Base-by-base conservation (phyloP, 2,329 filamentous ascomycete genomes). In the Pseudogymnoascus sp. region DNA sequence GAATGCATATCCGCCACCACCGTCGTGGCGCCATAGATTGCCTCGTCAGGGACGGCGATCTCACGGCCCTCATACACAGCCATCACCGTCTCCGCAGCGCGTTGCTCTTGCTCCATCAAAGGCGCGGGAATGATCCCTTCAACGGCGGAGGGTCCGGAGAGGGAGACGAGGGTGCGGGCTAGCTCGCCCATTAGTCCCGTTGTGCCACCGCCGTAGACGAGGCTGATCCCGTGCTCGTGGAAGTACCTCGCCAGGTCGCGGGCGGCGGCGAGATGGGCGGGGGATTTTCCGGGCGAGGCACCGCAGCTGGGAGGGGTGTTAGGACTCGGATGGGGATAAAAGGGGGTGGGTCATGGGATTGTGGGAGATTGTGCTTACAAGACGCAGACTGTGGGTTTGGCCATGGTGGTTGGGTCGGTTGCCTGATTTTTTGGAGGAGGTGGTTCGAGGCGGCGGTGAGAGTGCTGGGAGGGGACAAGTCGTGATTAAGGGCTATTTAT, bases 121-220 rank as follows among this genome's bases (percentile, higher is more conserved):
- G 92, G 88, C 61, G 87, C 82, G 4, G 92, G 92, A 69, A 97
- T 96, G 72, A 97, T 88, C 71, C 92, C 92, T 76, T 96, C 91
- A 15, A 96, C 92, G 8, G 87, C 76, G 61, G 85, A 75, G 0
- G 91, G 89, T 3, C 92, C 92, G 8, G 86, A 85, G 64, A 96
- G 83, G 0, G 87, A 80, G 66, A 93, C 90, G 35, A 97, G 85
- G 0, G 90, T 91, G 70, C 86, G 87, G 57, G 92, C 90, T 7
- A 97, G 76, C 71, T 96, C 90, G 72, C 93, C 92, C 92, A 97
- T 97, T 58, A 97, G 82, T n/a, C 92, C 92, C 57, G 90, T 85
- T 4, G 91, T 96, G 70, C 92, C 92, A 66, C 92, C 92, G 68
- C 92, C 92, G 12, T 60, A 60, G 15, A 60, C 58, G 36, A 60